phyloP scores from a whole-genome alignment of 306 rosid species.

The Sesbania bispinosa region DNA sequence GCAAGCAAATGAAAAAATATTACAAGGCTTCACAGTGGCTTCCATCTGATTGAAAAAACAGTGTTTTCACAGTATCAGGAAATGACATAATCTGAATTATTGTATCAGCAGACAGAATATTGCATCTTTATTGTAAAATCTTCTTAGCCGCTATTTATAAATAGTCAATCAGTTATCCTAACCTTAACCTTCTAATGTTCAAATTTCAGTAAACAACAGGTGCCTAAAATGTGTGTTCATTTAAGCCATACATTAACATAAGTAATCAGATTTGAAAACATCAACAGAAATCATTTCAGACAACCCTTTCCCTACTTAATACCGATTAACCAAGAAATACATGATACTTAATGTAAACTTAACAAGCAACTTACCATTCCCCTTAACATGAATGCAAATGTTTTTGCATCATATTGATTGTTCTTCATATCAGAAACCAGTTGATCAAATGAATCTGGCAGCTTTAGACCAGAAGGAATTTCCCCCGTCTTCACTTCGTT shows the following conservation, averaged over 20 bases:
- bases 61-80: too few species aligned
- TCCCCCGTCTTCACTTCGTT: constrained; percentile 75
- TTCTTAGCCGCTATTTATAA: background rate
- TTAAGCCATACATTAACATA: background rate
- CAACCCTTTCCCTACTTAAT: background rate
- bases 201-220: background rate
- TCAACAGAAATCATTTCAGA: constrained; percentile 22
- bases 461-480: constrained; percentile 64
- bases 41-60: background rate
- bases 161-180: background rate
- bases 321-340: background rate
- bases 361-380: constrained; percentile 67
- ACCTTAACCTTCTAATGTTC: constrained; percentile 10
- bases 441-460: constrained; percentile 81
- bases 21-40: background rate
- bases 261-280: background rate
- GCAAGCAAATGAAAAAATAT: background rate
- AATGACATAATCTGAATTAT: background rate
- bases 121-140: background rate
- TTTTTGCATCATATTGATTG: constrained; percentile 79
- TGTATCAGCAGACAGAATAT: background rate
- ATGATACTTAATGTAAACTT: background rate
- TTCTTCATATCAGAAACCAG: constrained; percentile 82
- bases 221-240: background rate
- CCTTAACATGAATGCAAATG: constrained; percentile 70